Conservation (phyloP, 805 yeast species). For the Yamadazyma insecticola region DNA sequence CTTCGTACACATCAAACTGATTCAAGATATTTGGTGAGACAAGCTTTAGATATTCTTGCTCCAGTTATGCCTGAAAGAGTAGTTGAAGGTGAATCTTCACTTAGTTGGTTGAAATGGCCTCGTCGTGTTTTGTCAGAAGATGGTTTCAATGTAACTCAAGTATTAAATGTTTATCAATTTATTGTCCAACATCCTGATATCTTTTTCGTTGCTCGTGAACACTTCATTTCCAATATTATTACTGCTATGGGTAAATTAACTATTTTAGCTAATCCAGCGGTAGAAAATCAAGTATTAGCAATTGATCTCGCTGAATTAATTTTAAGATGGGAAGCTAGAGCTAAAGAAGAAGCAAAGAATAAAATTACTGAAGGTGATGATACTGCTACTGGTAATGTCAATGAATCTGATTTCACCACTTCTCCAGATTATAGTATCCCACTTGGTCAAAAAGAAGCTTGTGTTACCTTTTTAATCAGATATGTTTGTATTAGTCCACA, state of each 20-base stretch:
- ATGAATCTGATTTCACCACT: constrained; percentile 37
- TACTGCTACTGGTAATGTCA: constrained; percentile 1
- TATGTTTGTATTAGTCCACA: constrained; percentile 84
- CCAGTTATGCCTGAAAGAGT: constrained; percentile 76
- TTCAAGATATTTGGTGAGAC: constrained; percentile 75
- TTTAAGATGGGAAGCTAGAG: constrained; percentile 74
- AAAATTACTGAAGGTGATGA: constrained; percentile 1
- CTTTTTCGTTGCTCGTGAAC: constrained; percentile 82
- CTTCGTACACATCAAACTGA: constrained; percentile 82
- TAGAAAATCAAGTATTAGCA: constrained; percentile 80
- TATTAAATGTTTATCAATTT: constrained; percentile 81
- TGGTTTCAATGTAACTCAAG: constrained; percentile 81
- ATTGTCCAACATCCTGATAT: constrained; percentile 80
- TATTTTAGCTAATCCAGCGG: constrained; percentile 66
- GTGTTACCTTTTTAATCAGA: constrained; percentile 82
- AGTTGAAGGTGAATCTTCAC: constrained; percentile 47
- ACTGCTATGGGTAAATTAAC: constrained; percentile 91
- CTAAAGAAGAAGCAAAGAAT: constrained; percentile 16
- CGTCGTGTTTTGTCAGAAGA: constrained; percentile 88
- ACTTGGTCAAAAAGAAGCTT: constrained; percentile 78
- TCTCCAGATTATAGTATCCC: constrained; percentile 59
- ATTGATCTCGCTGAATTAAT: constrained; percentile 86
- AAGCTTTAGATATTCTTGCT: constrained; percentile 83
- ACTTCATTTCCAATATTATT: constrained; percentile 82
- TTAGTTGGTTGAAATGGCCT: constrained; percentile 90